phyloP scores from a whole-genome alignment of 768 basidiomycete genomes.

The Boletales sp. region DNA sequence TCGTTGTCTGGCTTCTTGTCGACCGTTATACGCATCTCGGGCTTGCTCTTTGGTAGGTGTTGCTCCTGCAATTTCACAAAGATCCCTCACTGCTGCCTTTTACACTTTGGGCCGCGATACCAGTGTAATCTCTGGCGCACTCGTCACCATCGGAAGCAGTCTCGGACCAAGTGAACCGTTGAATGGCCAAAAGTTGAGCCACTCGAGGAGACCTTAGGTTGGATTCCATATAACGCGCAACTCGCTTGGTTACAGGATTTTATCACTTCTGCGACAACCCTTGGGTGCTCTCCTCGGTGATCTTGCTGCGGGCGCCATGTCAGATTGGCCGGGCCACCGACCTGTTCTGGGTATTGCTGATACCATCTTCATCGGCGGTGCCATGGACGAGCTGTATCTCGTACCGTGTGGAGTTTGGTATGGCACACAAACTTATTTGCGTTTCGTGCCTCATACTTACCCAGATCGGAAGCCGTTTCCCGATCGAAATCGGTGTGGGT shows the following conservation, averaged over 20 bases:
- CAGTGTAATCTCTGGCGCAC: no score
- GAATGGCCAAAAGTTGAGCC: slow-evolving; percentile 17
- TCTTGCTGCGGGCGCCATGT: slow-evolving; percentile 61
- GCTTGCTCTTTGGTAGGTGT: no score
- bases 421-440: slow-evolving; percentile 3
- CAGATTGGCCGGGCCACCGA: slow-evolving; percentile 68
- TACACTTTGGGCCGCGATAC: no score
- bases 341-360: slow-evolving; percentile 65
- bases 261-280: slow-evolving; percentile 73
- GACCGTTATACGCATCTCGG: no score
- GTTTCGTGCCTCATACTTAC: background rate
- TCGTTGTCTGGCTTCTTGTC: no score
- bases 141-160: slow-evolving; percentile 63
- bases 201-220: background rate
- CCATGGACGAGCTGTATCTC: slow-evolving; percentile 68
- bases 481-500: no score
- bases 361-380: slow-evolving; percentile 70
- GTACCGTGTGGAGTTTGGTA: slow-evolving; percentile 69
- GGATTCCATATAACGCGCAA: background rate
- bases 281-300: slow-evolving; percentile 77
- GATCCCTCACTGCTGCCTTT: no score
- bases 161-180: slow-evolving; percentile 56
- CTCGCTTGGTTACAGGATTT: slow-evolving; percentile 49
- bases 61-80: no score
- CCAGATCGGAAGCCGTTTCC: slow-evolving; percentile 69